A percentile compares a stretch with the other conserved stretches of the same genome.
Evolutionary conservation across 768 basidiomycete genomes (phyloP).

Genomic region (Mycena leptocephala): DNA sequence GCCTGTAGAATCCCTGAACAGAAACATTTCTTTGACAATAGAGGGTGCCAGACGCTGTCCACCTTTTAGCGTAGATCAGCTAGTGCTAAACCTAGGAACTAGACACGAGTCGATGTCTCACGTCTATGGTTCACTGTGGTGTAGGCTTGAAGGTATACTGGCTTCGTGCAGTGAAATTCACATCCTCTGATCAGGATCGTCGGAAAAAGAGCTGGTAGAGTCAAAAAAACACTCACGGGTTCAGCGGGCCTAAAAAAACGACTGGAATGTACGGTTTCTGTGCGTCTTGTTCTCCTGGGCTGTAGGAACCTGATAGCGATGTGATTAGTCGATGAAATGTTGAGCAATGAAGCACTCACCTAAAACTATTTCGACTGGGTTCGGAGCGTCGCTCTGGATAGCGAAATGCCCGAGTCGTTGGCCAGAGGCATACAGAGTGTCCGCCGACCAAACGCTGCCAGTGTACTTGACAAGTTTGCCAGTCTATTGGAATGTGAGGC

Average conservation of each 20-base stretch:
- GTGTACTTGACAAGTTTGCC: slow-evolving; percentile 4
- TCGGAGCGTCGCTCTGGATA: neutral
- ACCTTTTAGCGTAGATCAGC: neutral
- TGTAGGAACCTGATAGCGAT: slow-evolving; percentile 4
- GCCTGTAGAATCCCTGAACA: neutral
- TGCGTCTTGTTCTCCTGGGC: neutral
- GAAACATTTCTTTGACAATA: slow-evolving; percentile 3
- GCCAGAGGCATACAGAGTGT: neutral
- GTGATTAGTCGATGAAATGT: slow-evolving; percentile 1
- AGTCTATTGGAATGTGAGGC: neutral
- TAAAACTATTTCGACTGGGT: neutral
- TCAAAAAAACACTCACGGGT: slow-evolving; percentile 1
- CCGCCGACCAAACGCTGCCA: slow-evolving; percentile 1
- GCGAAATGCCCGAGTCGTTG: neutral
- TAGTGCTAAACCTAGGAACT: neutral
- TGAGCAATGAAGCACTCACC: neutral
- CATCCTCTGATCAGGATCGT: neutral
- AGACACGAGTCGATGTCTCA: neutral
- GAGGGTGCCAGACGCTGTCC: neutral
- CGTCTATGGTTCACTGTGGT: slow-evolving; percentile 6
- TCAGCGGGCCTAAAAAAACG: slow-evolving; percentile 1
- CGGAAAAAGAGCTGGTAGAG: neutral
- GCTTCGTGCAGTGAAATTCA: slow-evolving; percentile 1
- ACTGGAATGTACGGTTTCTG: slow-evolving; percentile 1
- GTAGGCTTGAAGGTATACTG: slow-evolving; percentile 6